phyloP scores from a whole-genome alignment of 2,329 filamentous ascomycete species.

The Aspergillus tamarii region DNA sequence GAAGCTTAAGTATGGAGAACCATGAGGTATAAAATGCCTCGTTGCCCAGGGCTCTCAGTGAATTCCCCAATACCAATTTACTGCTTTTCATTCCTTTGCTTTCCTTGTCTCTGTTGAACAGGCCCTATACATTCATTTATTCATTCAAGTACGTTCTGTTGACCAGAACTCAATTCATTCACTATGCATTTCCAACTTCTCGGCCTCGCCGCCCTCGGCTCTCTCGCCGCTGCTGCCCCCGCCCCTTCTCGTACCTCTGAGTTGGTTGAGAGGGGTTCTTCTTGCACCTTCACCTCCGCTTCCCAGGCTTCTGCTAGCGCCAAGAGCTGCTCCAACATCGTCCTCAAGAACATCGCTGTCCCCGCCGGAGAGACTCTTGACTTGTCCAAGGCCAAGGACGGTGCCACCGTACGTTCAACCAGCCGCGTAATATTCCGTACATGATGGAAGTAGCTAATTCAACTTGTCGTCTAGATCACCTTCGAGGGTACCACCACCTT shows the following conservation, averaged over 20 bases:
- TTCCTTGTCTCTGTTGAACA: slow-evolving; percentile 27
- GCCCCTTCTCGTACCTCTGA: slow-evolving; percentile 28
- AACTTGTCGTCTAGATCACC: slow-evolving; percentile 48
- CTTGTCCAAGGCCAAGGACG: slow-evolving; percentile 55
- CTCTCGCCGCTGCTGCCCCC: slow-evolving; percentile 27
- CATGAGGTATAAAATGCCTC: slow-evolving; percentile 4
- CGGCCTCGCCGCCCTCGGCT: slow-evolving; percentile 21
- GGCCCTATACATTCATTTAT: slow-evolving; percentile 13
- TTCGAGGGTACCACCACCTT: slow-evolving; percentile 69
- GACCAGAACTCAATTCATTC: slow-evolving; percentile 17
- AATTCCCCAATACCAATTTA: slow-evolving; percentile 1
- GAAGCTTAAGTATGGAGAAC: slow-evolving; percentile 4
- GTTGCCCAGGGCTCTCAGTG: not conserved
- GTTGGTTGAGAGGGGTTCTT: slow-evolving; percentile 31
- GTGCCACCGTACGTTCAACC: slow-evolving; percentile 47
- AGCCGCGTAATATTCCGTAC: slow-evolving; percentile 8
- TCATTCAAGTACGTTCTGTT: slow-evolving; percentile 14
- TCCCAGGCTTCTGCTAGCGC: slow-evolving; percentile 54
- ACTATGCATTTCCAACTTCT: slow-evolving; percentile 29
- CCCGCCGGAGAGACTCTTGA: slow-evolving; percentile 63
- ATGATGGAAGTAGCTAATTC: not conserved
- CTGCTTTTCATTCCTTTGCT: slow-evolving; percentile 14
- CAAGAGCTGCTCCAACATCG: slow-evolving; percentile 57
- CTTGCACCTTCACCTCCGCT: slow-evolving; percentile 61
- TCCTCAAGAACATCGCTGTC: slow-evolving; percentile 57